Percentiles rank a stretch among this genome's conserved stretches.
Evolutionary conservation across 1,284 basidiomycete genomes (phyloP).

Genomic region (Termitomyces sp.): DNA sequence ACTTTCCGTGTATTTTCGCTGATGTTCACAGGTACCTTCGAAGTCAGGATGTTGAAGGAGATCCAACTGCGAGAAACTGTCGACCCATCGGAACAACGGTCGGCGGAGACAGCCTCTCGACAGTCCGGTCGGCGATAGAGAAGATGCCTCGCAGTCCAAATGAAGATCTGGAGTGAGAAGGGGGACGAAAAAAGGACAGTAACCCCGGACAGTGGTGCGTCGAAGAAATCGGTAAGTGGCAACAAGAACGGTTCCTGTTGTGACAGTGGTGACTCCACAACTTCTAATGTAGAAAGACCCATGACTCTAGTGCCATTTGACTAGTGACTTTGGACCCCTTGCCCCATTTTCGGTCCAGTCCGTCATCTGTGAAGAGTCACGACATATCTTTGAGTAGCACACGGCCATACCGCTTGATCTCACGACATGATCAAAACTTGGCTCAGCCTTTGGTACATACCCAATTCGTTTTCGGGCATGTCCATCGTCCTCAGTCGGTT

Average conservation of each 20-base stretch:
- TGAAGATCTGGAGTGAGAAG: too few relatives aligned
- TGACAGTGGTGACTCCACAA: not conserved
- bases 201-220: not conserved
- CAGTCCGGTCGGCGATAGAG: too few relatives aligned
- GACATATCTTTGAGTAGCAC: not conserved
- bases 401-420: not conserved
- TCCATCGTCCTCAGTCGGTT: not conserved
- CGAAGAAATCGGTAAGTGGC: too few relatives aligned
- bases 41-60: not conserved
- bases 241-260: too few relatives aligned
- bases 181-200: too few relatives aligned
- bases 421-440: not conserved
- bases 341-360: not conserved
- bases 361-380: not conserved
- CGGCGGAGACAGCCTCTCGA: too few relatives aligned
- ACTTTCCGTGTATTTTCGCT: too few relatives aligned
- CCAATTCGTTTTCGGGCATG: not conserved
- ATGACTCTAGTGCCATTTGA: too few relatives aligned
- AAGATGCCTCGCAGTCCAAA: too few relatives aligned
- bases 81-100: too few relatives aligned
- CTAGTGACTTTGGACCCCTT: not conserved
- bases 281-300: too few relatives aligned
- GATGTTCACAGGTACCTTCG: not conserved
- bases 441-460: not conserved
- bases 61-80: not conserved